Evolutionary conservation across 176 grass and related monocot species (phyloP).

Genomic region (Pontederia paniculata): DNA sequence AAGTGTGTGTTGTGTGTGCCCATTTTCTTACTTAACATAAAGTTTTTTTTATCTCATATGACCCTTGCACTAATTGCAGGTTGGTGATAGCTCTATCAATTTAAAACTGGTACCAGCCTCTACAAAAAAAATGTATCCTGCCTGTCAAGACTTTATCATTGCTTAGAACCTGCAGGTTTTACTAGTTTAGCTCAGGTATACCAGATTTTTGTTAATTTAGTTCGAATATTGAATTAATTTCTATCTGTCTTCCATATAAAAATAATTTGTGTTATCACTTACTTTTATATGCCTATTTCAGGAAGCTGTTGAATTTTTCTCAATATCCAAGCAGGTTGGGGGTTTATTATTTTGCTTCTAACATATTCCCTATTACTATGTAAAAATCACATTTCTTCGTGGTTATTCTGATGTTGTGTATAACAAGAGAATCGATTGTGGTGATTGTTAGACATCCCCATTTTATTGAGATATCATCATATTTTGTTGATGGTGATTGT

Average conservation of each 20-base stretch:
- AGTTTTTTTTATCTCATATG: background rate
- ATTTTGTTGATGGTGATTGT: too few relatives aligned
- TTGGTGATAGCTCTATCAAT: slow-evolving; percentile 52
- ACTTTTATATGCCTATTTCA: slow-evolving; percentile 19
- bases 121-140: slow-evolving; percentile 98
- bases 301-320: slow-evolving; percentile 95
- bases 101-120: slow-evolving; percentile 80
- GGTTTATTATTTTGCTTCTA: background rate
- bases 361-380: too few relatives aligned
- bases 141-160: slow-evolving; percentile 87
- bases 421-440: too few relatives aligned
- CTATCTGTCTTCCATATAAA: slow-evolving; percentile 16
- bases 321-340: slow-evolving; percentile 82
- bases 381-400: too few relatives aligned
- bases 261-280: slow-evolving; percentile 26
- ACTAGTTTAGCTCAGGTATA: slow-evolving; percentile 91
- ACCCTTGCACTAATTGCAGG: slow-evolving; percentile 34
- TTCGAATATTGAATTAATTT: background rate
- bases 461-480: too few relatives aligned
- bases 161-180: slow-evolving; percentile 86
- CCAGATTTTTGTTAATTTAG: background rate
- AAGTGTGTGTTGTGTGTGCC: too few relatives aligned
- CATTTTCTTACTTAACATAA: too few relatives aligned
- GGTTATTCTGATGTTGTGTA: too few relatives aligned
- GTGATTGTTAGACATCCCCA: too few relatives aligned